Evolutionary conservation across 306 rosid genomes (phyloP), one percentile per base, ranked within the genome.

Genomic region (Morella rubra): DNA sequence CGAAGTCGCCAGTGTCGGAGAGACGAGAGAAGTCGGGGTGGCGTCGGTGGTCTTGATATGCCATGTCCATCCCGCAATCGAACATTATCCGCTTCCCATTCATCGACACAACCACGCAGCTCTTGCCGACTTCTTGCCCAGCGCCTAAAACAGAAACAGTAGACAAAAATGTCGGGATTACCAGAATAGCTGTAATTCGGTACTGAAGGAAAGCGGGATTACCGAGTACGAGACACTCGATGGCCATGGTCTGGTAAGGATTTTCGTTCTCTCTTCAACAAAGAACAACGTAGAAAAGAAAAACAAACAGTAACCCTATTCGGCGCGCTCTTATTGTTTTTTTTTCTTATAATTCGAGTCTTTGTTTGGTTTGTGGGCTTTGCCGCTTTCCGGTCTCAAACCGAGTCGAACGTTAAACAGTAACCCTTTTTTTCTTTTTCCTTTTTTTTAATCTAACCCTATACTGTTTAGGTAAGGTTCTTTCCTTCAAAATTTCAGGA

Each of bases 61-160:
- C 92, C 95, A 89, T 90, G 70, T 94, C 96, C 96, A 94, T 92
- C 7, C 98, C 97, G 13, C 98, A 94, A 74, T 94, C 98, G 71
- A 94, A 94, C 98, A 94, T 92, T 81, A 94, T 90, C 73, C 96
- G 84, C 72, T 90, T 94, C 58, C 95, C 96, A 46, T 92, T 90
- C 73, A 94, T 94, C n/a, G 82, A 82, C 13, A 92, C 97, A 47
- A 94, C 83, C 18, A 90, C 93, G 32, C 96, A 92, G 83, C 98
- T 94, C 93, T 94, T 94, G 40, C 98, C 98, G 41, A 92, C 96
- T 60, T 94, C 96, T 86, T 94, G 97, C 45, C 98, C 98, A 72
- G 98, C 97, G 41, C 98, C 98, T 94, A 76, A 37, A 52, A 62
- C 19, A 51, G 8, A 53, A 27, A 45, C 20, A 56, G 41, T 67